These are phyloP conservation scores for Hypsizygus marmoreus DNA, from an alignment of 768 basidiomycete species.

Conservation along the genomic window DNA sequence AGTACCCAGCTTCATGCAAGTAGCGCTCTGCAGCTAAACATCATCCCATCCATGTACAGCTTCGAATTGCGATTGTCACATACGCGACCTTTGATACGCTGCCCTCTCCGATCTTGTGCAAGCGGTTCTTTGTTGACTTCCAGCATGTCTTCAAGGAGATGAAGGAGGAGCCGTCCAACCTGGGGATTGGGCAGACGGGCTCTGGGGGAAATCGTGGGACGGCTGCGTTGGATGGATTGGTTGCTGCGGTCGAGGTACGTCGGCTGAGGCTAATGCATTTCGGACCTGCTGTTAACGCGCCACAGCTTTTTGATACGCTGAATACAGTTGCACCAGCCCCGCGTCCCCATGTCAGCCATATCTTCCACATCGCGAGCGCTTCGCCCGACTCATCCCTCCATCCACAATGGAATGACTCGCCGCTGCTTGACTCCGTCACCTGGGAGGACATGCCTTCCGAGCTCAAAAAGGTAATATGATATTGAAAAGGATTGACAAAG, in stretches of 20 bases:
- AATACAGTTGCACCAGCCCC: constrained; percentile 14
- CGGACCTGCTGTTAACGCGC: background rate
- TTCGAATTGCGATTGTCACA: constrained; percentile 54
- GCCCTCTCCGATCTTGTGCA: constrained; percentile 58
- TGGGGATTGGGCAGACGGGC: constrained; percentile 61
- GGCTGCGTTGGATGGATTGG: constrained; percentile 71
- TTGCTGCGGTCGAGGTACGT: constrained; percentile 67
- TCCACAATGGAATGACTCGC: constrained; percentile 55
- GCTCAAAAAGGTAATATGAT: constrained; percentile 63
- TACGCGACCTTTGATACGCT: constrained; percentile 62
- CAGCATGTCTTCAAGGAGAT: constrained; percentile 43
- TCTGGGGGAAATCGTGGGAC: constrained; percentile 53
- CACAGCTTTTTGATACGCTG: constrained; percentile 46
- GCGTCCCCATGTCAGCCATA: constrained; percentile 36
- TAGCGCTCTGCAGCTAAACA: too few species aligned
- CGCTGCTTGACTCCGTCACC: constrained; percentile 49
- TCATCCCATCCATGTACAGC: too few species aligned
- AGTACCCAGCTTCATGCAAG: too few species aligned
- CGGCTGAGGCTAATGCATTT: too few species aligned
- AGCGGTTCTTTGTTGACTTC: constrained; percentile 55
- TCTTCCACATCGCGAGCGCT: constrained; percentile 63
- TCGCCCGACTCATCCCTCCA: constrained; percentile 54
- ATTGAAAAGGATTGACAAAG: too few species aligned
- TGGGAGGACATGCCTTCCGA: constrained; percentile 67
- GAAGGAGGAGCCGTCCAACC: constrained; percentile 41